phyloP scores from a whole-genome alignment of 2,329 filamentous ascomycete species.

The Alternaria novae-zelandiae region DNA sequence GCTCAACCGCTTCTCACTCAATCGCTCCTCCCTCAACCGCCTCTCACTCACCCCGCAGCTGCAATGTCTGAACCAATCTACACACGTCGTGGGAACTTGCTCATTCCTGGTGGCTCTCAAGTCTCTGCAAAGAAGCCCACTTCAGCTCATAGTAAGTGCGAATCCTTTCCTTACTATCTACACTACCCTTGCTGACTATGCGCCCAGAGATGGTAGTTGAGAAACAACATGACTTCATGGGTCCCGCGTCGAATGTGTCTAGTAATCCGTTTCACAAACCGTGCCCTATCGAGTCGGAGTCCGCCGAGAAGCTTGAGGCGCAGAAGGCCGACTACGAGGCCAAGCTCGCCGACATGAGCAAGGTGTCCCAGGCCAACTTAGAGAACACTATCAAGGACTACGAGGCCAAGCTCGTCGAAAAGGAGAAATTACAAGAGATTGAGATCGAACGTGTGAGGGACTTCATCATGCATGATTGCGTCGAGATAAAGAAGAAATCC shows the following conservation, averaged over 20 bases:
- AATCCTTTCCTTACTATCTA: accelerated
- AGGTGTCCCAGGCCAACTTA: neutral
- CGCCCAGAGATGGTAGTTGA: neutral
- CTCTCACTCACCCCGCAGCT: neutral
- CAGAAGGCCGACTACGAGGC: neutral
- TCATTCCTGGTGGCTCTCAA: too few species aligned
- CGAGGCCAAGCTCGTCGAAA: neutral
- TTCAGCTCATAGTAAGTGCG: neutral
- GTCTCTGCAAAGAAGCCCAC: accelerated
- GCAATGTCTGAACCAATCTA: neutral
- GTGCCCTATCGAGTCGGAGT: neutral
- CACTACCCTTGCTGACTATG: neutral
- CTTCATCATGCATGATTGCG: neutral
- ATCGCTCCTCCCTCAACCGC: neutral
- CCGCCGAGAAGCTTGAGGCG: neutral
- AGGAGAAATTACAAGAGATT: neutral
- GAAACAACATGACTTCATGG: accelerated
- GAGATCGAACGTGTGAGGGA: neutral
- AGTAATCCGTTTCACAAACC: neutral
- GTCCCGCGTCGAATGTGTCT: too few species aligned
- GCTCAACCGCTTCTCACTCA: neutral
- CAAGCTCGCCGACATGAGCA: neutral
- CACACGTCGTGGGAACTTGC: neutral
- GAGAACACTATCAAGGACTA: too few species aligned
- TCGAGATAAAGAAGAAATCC: neutral